A percentile compares a stretch with the other conserved stretches of the same genome.
Evolutionary conservation across 176 grass and related monocot genomes (phyloP).

Genomic region (Tillandsia fasciculata): DNA sequence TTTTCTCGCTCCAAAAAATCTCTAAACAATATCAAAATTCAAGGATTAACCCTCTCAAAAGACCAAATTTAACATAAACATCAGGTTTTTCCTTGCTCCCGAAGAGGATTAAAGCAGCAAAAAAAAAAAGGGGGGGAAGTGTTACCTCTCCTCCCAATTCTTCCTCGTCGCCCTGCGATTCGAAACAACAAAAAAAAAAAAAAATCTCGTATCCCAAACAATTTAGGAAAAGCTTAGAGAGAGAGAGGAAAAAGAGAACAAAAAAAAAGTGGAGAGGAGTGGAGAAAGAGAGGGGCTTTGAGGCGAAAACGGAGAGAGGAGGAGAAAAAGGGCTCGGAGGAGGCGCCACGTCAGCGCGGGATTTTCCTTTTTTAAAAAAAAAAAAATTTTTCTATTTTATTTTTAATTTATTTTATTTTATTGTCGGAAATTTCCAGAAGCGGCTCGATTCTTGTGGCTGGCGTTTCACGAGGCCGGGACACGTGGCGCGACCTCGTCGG

Average conservation of each 20-base stretch:
- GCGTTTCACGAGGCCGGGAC: not conserved
- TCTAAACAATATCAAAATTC: no score
- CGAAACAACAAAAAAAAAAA: not conserved
- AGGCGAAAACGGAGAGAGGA: not conserved
- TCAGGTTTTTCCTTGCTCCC: no score
- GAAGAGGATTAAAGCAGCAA: no score
- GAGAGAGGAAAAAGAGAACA: not conserved
- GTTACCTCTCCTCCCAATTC: no score
- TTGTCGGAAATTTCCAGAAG: not conserved
- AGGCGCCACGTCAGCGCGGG: slow-evolving; percentile 55
- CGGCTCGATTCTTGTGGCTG: slow-evolving; percentile 54
- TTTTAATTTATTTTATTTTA: slow-evolving; percentile 1
- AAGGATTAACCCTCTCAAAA: no score
- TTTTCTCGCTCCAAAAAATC: no score
- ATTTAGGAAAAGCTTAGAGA: not conserved
- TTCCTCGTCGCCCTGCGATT: not conserved
- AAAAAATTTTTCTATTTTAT: slow-evolving; percentile 8
- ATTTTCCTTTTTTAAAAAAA: slow-evolving; percentile 13
- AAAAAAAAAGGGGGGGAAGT: no score
- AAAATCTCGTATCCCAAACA: not conserved
- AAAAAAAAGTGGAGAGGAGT: slow-evolving; percentile 3
- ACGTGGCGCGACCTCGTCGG: slow-evolving; percentile 10
- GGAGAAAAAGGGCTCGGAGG: slow-evolving; percentile 33
- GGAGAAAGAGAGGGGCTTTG: slow-evolving; percentile 5
- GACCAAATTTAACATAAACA: no score